Conservation (phyloP, 2,329 filamentous ascomycete species). For the Coniochaeta sp. region DNA sequence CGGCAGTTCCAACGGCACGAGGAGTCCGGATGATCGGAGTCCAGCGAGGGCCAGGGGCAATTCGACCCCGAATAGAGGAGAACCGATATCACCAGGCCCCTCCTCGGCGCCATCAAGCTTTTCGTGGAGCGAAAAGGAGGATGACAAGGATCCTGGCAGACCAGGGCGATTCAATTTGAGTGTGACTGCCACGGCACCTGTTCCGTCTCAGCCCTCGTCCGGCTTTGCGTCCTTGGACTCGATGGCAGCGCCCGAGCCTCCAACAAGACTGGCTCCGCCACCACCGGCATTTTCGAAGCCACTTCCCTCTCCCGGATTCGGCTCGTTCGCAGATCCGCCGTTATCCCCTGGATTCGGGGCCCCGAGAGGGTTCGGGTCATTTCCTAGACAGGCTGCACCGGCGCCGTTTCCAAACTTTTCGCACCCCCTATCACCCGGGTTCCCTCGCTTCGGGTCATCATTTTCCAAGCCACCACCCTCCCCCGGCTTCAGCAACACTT, state of each 20-base stretch:
- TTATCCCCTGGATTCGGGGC: conserved; percentile 30
- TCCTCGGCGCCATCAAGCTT: conserved; percentile 60
- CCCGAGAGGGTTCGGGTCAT: conserved; percentile 25
- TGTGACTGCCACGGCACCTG: conserved; percentile 29
- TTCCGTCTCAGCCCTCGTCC: conserved; percentile 23
- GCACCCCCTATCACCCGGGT: not conserved
- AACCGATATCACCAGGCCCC: conserved; percentile 52
- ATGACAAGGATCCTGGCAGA: conserved; percentile 30
- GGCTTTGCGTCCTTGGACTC: conserved; percentile 12
- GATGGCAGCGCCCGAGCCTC: not conserved
- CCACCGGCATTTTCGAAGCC: conserved; percentile 10
- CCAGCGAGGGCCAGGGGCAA: conserved; percentile 42
- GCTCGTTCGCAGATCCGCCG: conserved; percentile 23
- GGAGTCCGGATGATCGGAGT: conserved; percentile 29
- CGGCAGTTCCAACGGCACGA: conserved; percentile 29
- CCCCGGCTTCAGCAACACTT: conserved; percentile 9
- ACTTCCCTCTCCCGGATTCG: conserved; percentile 18
- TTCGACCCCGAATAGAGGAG: conserved; percentile 40
- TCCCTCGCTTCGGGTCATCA: not conserved
- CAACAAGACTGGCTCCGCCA: conserved; percentile 4
- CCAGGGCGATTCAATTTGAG: conserved; percentile 33
- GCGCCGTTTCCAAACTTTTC: not conserved
- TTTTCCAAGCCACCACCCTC: conserved; percentile 9
- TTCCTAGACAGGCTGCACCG: not conserved
- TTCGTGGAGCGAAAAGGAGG: conserved; percentile 47